Evolutionary conservation across 805 yeast genomes (phyloP).

Genomic region (Saccharomycopsis vini): DNA sequence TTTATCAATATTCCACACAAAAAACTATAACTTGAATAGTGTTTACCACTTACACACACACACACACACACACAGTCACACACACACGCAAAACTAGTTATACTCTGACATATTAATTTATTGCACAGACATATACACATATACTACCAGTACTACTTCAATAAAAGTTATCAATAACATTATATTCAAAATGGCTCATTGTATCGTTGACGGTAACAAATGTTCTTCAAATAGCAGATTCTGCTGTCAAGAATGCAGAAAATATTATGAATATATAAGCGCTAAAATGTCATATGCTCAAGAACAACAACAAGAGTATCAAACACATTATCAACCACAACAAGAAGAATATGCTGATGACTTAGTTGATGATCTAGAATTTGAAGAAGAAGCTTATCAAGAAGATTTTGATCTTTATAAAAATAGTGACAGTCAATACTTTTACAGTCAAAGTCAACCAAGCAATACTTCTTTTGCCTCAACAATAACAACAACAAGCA

Average conservation of each 20-base stretch:
- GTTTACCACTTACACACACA: background rate
- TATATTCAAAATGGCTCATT: constrained; percentile 5
- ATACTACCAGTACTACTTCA: background rate
- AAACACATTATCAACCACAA: background rate
- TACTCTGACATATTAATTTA: background rate
- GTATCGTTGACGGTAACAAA: constrained; percentile 18
- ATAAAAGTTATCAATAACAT: background rate
- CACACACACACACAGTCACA: background rate
- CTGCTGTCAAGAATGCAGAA: constrained; percentile 18
- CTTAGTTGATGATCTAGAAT: constrained; percentile 14
- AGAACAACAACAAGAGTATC: background rate
- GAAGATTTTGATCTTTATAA: no score
- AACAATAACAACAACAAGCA: background rate
- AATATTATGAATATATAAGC: constrained; percentile 13
- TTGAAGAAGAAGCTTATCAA: constrained; percentile 16
- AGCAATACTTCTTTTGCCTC: no score
- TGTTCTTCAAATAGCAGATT: constrained; percentile 11
- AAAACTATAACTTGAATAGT: no score
- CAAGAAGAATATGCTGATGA: constrained; percentile 3
- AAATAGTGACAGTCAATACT: no score
- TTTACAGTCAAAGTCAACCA: no score
- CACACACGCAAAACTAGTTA: background rate
- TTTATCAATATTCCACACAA: no score
- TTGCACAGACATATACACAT: background rate
- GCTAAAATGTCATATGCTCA: background rate